Evolutionary conservation across 163 green algal species (phyloP).

Genomic region (Coccomyxa subellipsoidea): DNA sequence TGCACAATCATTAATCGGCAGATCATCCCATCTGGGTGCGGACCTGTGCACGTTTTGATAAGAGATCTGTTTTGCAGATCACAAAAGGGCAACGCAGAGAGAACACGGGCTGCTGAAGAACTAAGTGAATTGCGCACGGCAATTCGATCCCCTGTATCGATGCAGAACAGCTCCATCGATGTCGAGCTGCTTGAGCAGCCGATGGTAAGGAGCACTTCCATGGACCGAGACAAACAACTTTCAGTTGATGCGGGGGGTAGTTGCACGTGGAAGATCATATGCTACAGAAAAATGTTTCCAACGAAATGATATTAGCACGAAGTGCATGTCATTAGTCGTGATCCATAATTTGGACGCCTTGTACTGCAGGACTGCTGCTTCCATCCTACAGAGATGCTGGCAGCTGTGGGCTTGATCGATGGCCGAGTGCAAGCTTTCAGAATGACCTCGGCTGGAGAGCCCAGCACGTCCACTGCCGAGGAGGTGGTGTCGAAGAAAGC

Average conservation of each 20-base stretch:
- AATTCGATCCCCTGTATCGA: background rate
- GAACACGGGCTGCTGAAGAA: background rate
- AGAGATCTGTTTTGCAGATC: too few species aligned
- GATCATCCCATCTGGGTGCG: too few species aligned
- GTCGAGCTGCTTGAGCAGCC: background rate
- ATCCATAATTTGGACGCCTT: too few species aligned
- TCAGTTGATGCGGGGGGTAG: background rate
- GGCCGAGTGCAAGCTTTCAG: conserved; percentile 32
- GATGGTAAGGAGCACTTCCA: background rate
- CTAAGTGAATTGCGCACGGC: background rate
- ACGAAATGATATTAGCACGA: background rate
- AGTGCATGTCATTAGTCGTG: background rate
- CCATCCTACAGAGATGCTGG: conserved; percentile 37
- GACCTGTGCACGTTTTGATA: too few species aligned
- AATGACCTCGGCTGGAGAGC: background rate
- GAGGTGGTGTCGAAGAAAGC: conserved; percentile 5
- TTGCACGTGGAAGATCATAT: background rate
- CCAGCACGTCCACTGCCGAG: background rate
- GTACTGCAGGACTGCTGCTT: conserved; percentile 43
- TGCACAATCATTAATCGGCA: too few species aligned
- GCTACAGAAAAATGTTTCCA: background rate
- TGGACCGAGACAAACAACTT: background rate
- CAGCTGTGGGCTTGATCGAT: conserved; percentile 52
- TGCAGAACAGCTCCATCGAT: background rate
- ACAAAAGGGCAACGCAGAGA: too few species aligned